These are phyloP conservation scores for Fusarium albidum DNA, from an alignment of 2,329 filamentous ascomycete species.

Conservation along the genomic window DNA sequence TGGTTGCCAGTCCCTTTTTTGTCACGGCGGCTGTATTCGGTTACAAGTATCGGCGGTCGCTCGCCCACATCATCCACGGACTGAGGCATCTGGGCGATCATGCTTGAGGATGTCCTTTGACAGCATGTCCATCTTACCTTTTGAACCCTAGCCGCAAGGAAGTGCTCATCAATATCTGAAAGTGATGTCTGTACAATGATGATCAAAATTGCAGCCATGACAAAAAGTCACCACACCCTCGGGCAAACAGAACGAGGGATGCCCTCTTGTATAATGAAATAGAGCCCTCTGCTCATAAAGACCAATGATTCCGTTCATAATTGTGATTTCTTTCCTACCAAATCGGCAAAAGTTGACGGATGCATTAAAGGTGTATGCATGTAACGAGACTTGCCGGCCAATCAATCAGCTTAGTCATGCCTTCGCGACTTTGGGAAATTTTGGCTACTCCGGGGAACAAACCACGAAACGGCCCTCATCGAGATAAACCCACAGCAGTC, in stretches of 20 bases:
- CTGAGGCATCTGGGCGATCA: conserved; percentile 23
- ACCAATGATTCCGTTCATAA: too few species aligned
- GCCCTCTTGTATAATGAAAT: background rate
- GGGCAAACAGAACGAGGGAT: conserved; percentile 17
- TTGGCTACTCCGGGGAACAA: conserved; percentile 22
- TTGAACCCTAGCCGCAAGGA: conserved; percentile 7
- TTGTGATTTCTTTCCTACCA: too few species aligned
- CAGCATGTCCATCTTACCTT: background rate
- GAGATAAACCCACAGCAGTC: conserved; percentile 19
- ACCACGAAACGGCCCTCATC: conserved; percentile 17
- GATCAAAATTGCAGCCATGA: background rate
- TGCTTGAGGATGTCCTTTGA: background rate
- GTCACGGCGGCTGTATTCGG: conserved; percentile 35
- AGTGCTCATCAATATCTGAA: background rate
- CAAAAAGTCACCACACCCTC: conserved; percentile 5
- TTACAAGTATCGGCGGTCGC: conserved; percentile 40
- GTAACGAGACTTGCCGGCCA: background rate
- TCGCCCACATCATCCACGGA: conserved; percentile 31
- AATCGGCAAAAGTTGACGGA: background rate
- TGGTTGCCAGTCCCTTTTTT: conserved; percentile 45
- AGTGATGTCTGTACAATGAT: conserved; percentile 17
- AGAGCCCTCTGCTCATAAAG: background rate
- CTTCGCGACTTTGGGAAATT: conserved; percentile 29
- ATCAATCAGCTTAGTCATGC: conserved; percentile 31
- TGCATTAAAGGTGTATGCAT: conserved; percentile 19